Base-by-base conservation (phyloP, 2,329 filamentous ascomycete species). In the Onygenales sp. region DNA sequence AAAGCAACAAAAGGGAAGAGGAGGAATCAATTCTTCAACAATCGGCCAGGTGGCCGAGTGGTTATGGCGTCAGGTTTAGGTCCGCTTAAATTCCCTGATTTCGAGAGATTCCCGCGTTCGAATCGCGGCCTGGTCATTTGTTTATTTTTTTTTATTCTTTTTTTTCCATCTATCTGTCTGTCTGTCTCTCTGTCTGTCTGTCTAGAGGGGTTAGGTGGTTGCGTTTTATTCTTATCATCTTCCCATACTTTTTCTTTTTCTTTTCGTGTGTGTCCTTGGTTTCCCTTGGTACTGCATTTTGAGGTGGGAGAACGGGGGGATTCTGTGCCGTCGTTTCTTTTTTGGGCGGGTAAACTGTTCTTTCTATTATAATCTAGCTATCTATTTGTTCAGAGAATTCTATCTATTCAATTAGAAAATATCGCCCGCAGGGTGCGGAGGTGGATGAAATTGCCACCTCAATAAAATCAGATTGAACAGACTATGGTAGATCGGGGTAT, bases 21-120 rank as follows among this genome's bases (percentile, higher is more conserved):
- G 5, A 5, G 3, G 3, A 27, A 27, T 5, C 21, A 27, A 27
- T 27, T 27, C 21, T 4, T 27, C 21, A 27, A 27, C 21, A 27
- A 27, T 27, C 21, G 44, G 54, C 54, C 33, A 54, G 45, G 49
- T 51, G 49, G 49, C 49, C 49, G 49, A 51, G 49, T 51, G 17
- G 54, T 54, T 27, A 56, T 32, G 39, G 52, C 44, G 31, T 48
- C 42, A 51, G 49, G 47, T 49, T 49, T 49, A 49, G 47, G 47
- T 41, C 21, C 47, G 47, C 47, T 49, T 49, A 49, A 49, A 49
- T 49, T 39, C 47, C 47, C 47, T 49, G 47, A 49, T 49, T 49
- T 49, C 47, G 47, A 49, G 47, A 49, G 47, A 49, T 49, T 49
- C 47, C 47, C 47, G 47, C 47, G 47, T 49, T 49, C 47, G 47